A percentile compares a stretch with the other conserved stretches of the same genome.
Conservation (phyloP, 2,329 filamentous ascomycete species). For the Botryotinia narcissicola region DNA sequence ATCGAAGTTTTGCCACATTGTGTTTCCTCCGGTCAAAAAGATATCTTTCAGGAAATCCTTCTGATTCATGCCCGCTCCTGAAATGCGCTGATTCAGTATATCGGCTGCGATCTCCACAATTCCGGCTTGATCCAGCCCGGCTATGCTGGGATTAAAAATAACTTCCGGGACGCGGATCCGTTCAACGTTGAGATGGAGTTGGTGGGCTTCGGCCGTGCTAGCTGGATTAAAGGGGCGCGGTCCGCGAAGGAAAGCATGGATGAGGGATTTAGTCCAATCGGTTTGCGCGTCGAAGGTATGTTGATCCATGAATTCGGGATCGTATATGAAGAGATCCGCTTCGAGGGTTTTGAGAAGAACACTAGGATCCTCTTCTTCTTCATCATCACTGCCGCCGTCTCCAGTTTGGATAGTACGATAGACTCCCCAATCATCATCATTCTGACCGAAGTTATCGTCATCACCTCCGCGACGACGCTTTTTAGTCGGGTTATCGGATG, state of each 20-base stretch:
- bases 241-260: slow-evolving; percentile 88
- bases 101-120: slow-evolving; percentile 89
- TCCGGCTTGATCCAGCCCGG: slow-evolving; percentile 88
- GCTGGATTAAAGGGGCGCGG: slow-evolving; percentile 81
- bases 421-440: slow-evolving; percentile 97
- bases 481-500: slow-evolving; percentile 80
- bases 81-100: slow-evolving; percentile 80
- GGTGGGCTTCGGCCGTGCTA: slow-evolving; percentile 75
- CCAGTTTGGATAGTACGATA: slow-evolving; percentile 90
- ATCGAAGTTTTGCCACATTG: slow-evolving; percentile 82
- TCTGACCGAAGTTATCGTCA: slow-evolving; percentile 94
- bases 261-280: slow-evolving; percentile 89
- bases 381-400: slow-evolving; percentile 80
- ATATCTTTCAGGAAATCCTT: slow-evolving; percentile 77
- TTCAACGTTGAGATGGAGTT: slow-evolving; percentile 95
- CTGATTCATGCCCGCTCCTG: slow-evolving; percentile 50
- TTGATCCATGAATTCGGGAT: slow-evolving; percentile 86
- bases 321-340: slow-evolving; percentile 78
- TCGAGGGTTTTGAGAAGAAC: slow-evolving; percentile 74
- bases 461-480: slow-evolving; percentile 84
- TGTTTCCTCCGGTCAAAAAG: slow-evolving; percentile 93
- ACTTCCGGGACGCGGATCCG: slow-evolving; percentile 92
- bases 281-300: slow-evolving; percentile 88
- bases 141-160: slow-evolving; percentile 88
- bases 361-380: slow-evolving; percentile 85